A percentile compares a stretch with the other conserved stretches of the same genome.
Evolutionary conservation across 208 protist genomes (phyloP).

Genomic region (Wallacemonas sp.): DNA sequence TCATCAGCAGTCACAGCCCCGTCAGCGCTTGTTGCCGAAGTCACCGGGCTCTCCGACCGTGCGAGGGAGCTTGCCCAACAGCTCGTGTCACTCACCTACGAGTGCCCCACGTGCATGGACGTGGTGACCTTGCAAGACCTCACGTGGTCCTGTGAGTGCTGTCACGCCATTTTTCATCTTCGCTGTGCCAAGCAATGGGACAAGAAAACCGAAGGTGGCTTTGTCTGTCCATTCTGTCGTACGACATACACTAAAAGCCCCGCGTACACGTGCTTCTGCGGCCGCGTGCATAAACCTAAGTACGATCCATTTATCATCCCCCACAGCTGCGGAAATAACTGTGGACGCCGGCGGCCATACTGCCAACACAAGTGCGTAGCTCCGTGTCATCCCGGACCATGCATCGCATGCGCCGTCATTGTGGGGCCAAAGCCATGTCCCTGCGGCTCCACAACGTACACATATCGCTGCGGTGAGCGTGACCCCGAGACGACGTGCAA

Average conservation of each 20-base stretch:
- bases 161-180: conserved; percentile 70
- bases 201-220: conserved; percentile 17
- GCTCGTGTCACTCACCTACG: conserved; percentile 38
- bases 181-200: conserved; percentile 68
- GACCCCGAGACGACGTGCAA: conserved; percentile 59
- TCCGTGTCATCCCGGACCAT: conserved; percentile 79
- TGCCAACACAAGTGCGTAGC: conserved; percentile 55
- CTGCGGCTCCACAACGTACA: conserved; percentile 67
- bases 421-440: conserved; percentile 43
- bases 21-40: neutral
- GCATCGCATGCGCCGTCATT: conserved; percentile 41
- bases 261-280: conserved; percentile 69
- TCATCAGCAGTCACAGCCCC: neutral
- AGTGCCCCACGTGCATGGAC: conserved; percentile 72
- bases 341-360: conserved; percentile 33
- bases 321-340: conserved; percentile 75
- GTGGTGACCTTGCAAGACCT: conserved; percentile 43
- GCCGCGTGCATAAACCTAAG: conserved; percentile 47
- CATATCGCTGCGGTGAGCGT: conserved; percentile 57
- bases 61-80: conserved; percentile 40
- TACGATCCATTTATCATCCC: conserved; percentile 70
- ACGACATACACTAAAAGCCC: conserved; percentile 16
- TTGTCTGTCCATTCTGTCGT: conserved; percentile 59
- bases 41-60: conserved; percentile 8
- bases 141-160: conserved; percentile 53